A percentile compares a stretch with the other conserved stretches of the same genome.
Evolutionary conservation across 1,284 basidiomycete genomes (phyloP).

Genomic region (Leccinum fallax): DNA sequence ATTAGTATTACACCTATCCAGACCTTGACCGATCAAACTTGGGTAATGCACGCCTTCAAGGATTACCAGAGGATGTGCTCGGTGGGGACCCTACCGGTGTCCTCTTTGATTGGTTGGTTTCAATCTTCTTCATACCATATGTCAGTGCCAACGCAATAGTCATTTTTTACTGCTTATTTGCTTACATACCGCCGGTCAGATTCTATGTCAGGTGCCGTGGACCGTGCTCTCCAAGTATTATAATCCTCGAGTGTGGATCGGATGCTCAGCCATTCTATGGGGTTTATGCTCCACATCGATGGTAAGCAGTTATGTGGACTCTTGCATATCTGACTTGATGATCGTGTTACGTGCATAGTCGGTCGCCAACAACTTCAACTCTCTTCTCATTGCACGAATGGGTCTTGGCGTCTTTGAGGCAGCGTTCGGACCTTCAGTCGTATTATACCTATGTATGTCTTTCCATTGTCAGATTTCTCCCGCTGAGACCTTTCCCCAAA

Average conservation of each 20-base stretch:
- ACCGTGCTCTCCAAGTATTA: conserved; percentile 67
- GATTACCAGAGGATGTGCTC: conserved; percentile 62
- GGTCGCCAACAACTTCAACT: conserved; percentile 56
- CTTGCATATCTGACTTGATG: background rate
- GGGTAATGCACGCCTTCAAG: conserved; percentile 76
- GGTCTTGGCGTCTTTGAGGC: conserved; percentile 67
- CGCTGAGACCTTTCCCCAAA: conserved; percentile 28
- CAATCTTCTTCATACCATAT: conserved; percentile 76
- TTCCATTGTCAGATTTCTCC: background rate
- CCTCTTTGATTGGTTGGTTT: conserved; percentile 74
- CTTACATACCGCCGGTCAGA: conserved; percentile 42
- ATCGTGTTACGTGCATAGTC: conserved; percentile 44
- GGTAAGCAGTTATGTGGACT: conserved; percentile 41
- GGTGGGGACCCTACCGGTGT: conserved; percentile 66
- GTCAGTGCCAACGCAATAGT: conserved; percentile 40
- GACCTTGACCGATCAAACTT: conserved; percentile 75
- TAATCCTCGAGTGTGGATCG: conserved; percentile 67
- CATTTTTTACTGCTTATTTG: background rate
- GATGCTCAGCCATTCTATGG: conserved; percentile 68
- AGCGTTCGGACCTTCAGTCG: conserved; percentile 35
- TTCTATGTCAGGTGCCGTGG: conserved; percentile 70
- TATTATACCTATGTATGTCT: conserved; percentile 69
- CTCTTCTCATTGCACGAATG: conserved; percentile 60
- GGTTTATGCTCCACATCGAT: conserved; percentile 69
- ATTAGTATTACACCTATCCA: conserved; percentile 27